Percentiles rank a stretch among this genome's conserved stretches.
Conservation (phyloP, 2,329 filamentous ascomycete genomes). For the Thelonectria discophora region DNA sequence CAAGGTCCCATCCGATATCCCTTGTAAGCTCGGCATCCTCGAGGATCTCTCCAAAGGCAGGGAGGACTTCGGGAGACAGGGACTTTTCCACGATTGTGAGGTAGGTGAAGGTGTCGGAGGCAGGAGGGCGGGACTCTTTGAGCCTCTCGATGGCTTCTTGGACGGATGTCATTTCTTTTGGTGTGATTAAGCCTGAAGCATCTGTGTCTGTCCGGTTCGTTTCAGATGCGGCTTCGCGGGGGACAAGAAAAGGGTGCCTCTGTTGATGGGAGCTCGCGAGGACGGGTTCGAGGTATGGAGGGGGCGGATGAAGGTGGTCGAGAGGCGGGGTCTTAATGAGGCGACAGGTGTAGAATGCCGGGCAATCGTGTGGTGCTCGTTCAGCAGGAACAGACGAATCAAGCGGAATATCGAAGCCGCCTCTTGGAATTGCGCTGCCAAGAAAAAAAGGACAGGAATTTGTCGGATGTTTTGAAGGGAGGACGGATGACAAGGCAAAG, state of each 20-base stretch:
- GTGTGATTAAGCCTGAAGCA: background rate
- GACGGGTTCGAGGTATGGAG: background rate
- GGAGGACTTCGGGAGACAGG: constrained; percentile 71
- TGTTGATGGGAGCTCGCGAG: background rate
- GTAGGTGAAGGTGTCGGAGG: constrained; percentile 76
- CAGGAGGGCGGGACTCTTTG: constrained; percentile 59
- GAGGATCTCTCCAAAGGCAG: constrained; percentile 72
- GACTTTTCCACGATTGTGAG: constrained; percentile 81
- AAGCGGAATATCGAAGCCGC: background rate
- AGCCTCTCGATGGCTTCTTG: constrained; percentile 57
- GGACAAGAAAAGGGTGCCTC: background rate
- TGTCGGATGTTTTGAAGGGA: background rate
- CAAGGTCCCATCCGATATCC: constrained; percentile 86
- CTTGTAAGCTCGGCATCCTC: constrained; percentile 74
- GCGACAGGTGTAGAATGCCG: background rate
- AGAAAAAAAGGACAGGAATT: background rate
- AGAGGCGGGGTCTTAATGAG: background rate
- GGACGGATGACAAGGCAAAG: background rate
- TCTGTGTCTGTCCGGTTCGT: background rate
- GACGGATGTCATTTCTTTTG: constrained; percentile 44
- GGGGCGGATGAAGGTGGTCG: background rate
- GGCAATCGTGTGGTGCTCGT: background rate
- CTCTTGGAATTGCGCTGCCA: background rate
- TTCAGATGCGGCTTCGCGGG: background rate
- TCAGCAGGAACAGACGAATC: background rate